phyloP scores from a whole-genome alignment of 2,329 filamentous ascomycete genomes.

The Talaromyces atroroseus region DNA sequence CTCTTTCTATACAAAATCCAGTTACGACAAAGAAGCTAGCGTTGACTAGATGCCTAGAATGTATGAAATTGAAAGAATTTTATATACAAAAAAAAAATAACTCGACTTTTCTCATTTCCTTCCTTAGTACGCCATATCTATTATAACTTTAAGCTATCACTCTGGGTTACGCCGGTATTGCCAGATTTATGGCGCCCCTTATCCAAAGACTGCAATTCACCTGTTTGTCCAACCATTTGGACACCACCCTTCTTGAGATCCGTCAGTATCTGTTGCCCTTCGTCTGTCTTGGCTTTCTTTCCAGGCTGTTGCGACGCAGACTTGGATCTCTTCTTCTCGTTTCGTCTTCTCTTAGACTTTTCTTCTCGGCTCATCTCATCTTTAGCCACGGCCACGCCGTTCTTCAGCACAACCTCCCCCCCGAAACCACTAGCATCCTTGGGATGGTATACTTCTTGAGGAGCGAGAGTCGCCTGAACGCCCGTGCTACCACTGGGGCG shows the following conservation, averaged over 20 bases:
- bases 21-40: not conserved
- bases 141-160: slow-evolving; percentile 9
- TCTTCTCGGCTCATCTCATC: slow-evolving; percentile 88
- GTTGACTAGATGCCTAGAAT: not conserved
- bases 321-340: slow-evolving; percentile 79
- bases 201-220: slow-evolving; percentile 75
- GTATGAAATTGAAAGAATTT: not conserved
- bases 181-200: slow-evolving; percentile 61
- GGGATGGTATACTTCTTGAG: slow-evolving; percentile 90
- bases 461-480: slow-evolving; percentile 69
- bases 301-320: slow-evolving; percentile 49
- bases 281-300: slow-evolving; percentile 39
- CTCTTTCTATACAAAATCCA: slow-evolving; percentile 36
- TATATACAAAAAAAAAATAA: not conserved
- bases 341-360: slow-evolving; percentile 66
- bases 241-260: slow-evolving; percentile 79
- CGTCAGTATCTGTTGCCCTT: slow-evolving; percentile 54
- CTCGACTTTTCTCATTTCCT: not conserved
- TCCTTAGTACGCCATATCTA: not conserved
- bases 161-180: slow-evolving; percentile 19
- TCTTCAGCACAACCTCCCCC: slow-evolving; percentile 71
- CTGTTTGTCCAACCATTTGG: slow-evolving; percentile 86
- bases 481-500: slow-evolving; percentile 74
- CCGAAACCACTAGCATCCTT: slow-evolving; percentile 57
- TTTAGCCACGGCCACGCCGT: slow-evolving; percentile 68